Conservation (phyloP, 2,329 filamentous ascomycete genomes). For the Cladophialophora immunda region DNA sequence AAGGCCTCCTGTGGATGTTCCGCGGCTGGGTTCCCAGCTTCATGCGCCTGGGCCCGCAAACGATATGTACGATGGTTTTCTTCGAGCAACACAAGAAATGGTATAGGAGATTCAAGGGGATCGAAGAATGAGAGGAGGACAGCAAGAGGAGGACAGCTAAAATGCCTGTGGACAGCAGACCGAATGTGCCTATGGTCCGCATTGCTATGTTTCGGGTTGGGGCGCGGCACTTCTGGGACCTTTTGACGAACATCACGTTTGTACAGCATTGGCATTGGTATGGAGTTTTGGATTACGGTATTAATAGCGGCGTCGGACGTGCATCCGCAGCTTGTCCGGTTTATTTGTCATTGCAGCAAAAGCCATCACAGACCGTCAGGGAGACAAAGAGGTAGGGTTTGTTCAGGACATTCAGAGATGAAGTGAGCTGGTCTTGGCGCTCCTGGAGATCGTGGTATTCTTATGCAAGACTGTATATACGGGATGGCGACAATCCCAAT, state of each 20-base stretch:
- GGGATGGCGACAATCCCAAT: neutral
- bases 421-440: neutral
- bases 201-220: neutral
- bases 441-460: neutral
- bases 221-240: neutral
- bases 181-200: neutral
- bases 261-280: slow-evolving; percentile 16
- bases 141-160: neutral
- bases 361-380: neutral
- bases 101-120: slow-evolving; percentile 57
- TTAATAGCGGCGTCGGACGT: neutral
- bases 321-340: neutral
- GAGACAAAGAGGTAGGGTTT: neutral
- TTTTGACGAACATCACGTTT: slow-evolving; percentile 5
- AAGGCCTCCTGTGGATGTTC: slow-evolving; percentile 71
- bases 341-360: neutral
- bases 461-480: neutral
- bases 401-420: neutral
- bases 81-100: slow-evolving; percentile 74
- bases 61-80: slow-evolving; percentile 72
- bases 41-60: slow-evolving; percentile 71
- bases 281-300: neutral
- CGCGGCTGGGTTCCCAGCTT: slow-evolving; percentile 74
- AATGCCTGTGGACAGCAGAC: neutral
- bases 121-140: slow-evolving; percentile 29